Percentiles rank a stretch among this genome's conserved stretches.
Evolutionary conservation across 306 rosid genomes (phyloP).

Genomic region (Pterocarpus macrocarpus): DNA sequence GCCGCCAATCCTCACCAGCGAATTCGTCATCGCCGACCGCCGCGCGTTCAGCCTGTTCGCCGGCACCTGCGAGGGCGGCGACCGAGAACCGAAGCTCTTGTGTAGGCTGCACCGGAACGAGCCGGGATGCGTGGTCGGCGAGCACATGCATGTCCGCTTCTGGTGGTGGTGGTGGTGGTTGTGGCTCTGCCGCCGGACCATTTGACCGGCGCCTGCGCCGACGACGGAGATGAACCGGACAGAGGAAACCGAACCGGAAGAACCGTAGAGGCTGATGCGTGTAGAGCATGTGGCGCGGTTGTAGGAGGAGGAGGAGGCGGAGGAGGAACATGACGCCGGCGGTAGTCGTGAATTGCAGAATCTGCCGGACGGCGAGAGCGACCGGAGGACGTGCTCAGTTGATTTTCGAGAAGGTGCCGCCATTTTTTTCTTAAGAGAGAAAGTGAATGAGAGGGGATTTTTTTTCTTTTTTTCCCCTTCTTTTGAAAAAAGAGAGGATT

Average conservation of each 20-base stretch:
- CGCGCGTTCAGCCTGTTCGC: constrained; percentile 74
- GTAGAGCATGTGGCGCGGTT: constrained; percentile 66
- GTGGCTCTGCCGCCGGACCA: constrained; percentile 52
- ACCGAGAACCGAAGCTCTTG: constrained; percentile 50
- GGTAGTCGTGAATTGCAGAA: constrained; percentile 42
- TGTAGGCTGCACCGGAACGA: constrained; percentile 85
- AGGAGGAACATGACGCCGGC: constrained; percentile 46
- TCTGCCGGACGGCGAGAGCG: constrained; percentile 60
- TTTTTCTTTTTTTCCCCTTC: not conserved
- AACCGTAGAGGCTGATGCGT: constrained; percentile 55
- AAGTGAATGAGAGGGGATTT: not conserved
- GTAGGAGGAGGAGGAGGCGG: constrained; percentile 73
- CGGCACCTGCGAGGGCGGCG: constrained; percentile 41
- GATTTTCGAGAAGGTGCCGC: constrained; percentile 65
- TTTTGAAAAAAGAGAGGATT: constrained; percentile 36
- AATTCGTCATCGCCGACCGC: constrained; percentile 88
- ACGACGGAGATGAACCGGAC: constrained; percentile 64
- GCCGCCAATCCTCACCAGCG: constrained; percentile 75
- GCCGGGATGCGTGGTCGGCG: constrained; percentile 84
- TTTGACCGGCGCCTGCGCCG: constrained; percentile 38
- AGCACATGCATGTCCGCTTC: constrained; percentile 81
- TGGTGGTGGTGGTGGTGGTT: constrained; percentile 1
- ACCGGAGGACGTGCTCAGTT: constrained; percentile 59
- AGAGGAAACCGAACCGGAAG: constrained; percentile 60
- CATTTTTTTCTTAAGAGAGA: constrained; percentile 57